Base-by-base conservation (phyloP, 345 rosid genomes). In the Murraya paniculata region DNA sequence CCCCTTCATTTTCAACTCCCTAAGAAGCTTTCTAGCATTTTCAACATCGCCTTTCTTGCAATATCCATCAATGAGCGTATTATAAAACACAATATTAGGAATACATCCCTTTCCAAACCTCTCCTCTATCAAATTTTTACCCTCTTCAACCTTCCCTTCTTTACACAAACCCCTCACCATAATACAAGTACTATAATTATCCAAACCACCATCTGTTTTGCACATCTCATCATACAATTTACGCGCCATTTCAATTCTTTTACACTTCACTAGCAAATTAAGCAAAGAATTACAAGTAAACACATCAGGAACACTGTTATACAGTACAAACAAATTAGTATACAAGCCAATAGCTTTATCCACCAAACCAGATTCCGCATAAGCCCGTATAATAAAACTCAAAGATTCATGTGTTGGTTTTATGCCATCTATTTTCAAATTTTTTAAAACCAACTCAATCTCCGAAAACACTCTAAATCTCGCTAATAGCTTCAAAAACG, bases 31-130 rank as follows among this genome's bases (percentile, higher is more conserved):
- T 41, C 35, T 71, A 13, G 93, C 95, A 62, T 76, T 88, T n/a
- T 85, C 86, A 11, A 70, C 68, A 19, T 89, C 88, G 0, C 89
- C 89, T 39, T 71, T 69, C 83, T 84, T 87, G 45, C 90, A 89
- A 77, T 89, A 90, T 2, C 97, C 99, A 84, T 89, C 88, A 76
- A 93, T 90, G 62, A 94, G 84, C 0, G 86, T 86, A 50, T 94
- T 94, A 72, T 93, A 95, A 68, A 92, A 92, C 71, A 92, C 92
- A 61, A 95, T 77, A 82, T 92, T 90, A 0, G 99, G 97, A 59
- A 92, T 66, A 78, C 98, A 95, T 14, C 90, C 91, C 77, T 81
- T 82, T 74, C 99, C 98, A 93, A 92, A 93, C 68, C 85, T 77
- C 55, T 87, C 84, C 86, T 90, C 91, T 73, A 93, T 86, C 85